Evolutionary conservation across 257 asterid genomes (phyloP).

Genomic region (Rauvolfia tetraphylla): DNA sequence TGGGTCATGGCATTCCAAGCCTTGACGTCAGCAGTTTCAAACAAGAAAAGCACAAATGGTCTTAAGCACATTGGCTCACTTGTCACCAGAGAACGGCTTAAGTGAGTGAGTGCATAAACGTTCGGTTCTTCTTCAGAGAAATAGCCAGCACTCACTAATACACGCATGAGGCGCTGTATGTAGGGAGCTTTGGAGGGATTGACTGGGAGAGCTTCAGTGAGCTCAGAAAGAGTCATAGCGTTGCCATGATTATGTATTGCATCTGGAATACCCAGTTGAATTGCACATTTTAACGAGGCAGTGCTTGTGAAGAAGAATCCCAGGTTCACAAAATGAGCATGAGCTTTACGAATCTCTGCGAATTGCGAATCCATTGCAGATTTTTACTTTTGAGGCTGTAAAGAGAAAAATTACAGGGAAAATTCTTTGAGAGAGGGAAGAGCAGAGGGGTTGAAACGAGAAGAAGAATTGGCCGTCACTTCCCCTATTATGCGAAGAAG

Average conservation of each 20-base stretch:
- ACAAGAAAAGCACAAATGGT: not conserved
- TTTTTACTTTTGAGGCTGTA: too few relatives aligned
- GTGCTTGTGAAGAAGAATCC: conserved; percentile 21
- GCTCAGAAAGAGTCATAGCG: too few relatives aligned
- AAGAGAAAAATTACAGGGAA: too few relatives aligned
- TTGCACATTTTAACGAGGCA: conserved; percentile 17
- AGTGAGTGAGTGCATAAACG: not conserved
- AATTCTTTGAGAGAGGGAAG: too few relatives aligned
- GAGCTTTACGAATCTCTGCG: too few relatives aligned
- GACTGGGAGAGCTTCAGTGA: too few relatives aligned
- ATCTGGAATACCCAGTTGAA: conserved; percentile 23
- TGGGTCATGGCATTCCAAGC: not conserved
- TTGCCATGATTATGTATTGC: conserved; percentile 13
- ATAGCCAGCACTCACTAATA: conserved; percentile 16
- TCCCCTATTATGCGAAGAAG: too few relatives aligned
- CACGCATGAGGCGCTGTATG: conserved; percentile 23
- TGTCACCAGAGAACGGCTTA: not conserved
- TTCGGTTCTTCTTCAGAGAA: not conserved
- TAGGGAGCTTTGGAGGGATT: not conserved
- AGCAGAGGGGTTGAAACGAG: too few relatives aligned
- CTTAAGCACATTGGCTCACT: not conserved
- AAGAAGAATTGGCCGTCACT: too few relatives aligned
- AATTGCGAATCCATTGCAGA: too few relatives aligned
- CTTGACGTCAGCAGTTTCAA: not conserved
- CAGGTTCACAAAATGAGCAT: too few relatives aligned